phyloP scores from a whole-genome alignment of 495 filamentous ascomycete species.

The Penicillium longicatenatum region DNA sequence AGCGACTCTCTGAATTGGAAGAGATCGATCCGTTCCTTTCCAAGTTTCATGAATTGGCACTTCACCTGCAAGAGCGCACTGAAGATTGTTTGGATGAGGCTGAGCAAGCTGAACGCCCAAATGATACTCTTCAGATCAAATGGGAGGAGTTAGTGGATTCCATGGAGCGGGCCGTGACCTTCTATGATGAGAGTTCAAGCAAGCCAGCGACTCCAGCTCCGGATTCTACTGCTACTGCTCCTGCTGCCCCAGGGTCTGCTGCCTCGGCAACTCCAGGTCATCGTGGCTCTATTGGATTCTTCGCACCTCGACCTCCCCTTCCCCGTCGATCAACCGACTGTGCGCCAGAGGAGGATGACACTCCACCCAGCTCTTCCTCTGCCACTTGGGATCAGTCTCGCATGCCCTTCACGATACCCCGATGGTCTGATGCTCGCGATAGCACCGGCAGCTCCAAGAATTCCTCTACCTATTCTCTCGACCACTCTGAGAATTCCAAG shows the following conservation, averaged over 20 bases:
- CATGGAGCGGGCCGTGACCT: slow-evolving; percentile 56
- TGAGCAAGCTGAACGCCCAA: slow-evolving; percentile 70
- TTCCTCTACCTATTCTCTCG: slow-evolving; percentile 49
- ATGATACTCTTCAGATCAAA: slow-evolving; percentile 58
- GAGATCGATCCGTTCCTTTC: slow-evolving; percentile 41
- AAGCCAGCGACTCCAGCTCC: slow-evolving; percentile 44
- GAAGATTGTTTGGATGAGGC: slow-evolving; percentile 68
- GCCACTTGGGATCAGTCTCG: slow-evolving; percentile 52
- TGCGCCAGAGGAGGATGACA: slow-evolving; percentile 46
- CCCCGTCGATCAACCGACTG: slow-evolving; percentile 48
- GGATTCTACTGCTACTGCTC: slow-evolving; percentile 25
- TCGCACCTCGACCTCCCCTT: slow-evolving; percentile 39
- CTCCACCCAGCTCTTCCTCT: slow-evolving; percentile 54
- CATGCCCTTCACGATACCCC: slow-evolving; percentile 43
- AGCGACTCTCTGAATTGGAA: slow-evolving; percentile 35
- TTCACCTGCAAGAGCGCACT: slow-evolving; percentile 70
- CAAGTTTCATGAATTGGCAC: slow-evolving; percentile 76
- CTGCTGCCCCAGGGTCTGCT: slow-evolving; percentile 2
- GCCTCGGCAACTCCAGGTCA: slow-evolving; percentile 23
- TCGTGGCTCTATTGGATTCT: slow-evolving; percentile 50
- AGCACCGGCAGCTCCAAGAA: slow-evolving; percentile 52
- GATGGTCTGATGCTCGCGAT: slow-evolving; percentile 49
- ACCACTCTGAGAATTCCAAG: slow-evolving; percentile 43
- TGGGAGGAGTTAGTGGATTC: slow-evolving; percentile 78
- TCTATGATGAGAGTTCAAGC: slow-evolving; percentile 42